Evolutionary conservation across 108 stramenopile genomes (phyloP).

Genomic region (Cyclotella choctawhatcheeana): DNA sequence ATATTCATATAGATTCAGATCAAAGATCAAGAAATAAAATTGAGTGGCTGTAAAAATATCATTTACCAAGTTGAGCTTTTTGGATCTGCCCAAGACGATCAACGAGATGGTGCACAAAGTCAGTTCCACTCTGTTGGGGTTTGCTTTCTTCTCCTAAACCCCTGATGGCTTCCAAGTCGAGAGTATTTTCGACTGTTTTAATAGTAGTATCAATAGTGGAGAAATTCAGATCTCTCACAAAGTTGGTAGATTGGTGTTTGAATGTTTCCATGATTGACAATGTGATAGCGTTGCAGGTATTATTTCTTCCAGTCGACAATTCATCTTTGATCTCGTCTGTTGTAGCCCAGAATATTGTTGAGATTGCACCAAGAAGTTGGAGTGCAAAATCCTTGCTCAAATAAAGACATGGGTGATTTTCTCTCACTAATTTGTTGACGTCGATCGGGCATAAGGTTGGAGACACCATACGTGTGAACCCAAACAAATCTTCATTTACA

Average conservation of each 20-base stretch:
- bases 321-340: conserved; percentile 64
- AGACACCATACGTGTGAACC: conserved; percentile 51
- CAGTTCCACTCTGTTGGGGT: conserved; percentile 21
- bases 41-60: background rate
- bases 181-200: conserved; percentile 65
- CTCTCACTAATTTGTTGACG: conserved; percentile 48
- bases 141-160: conserved; percentile 19
- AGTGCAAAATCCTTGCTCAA: conserved; percentile 38
- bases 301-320: conserved; percentile 17
- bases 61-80: conserved; percentile 57
- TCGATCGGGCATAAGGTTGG: conserved; percentile 31
- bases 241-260: conserved; percentile 17
- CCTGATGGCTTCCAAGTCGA: conserved; percentile 63
- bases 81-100: conserved; percentile 64
- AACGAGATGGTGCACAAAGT: conserved; percentile 40
- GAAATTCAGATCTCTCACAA: conserved; percentile 38
- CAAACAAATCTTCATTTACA: conserved; percentile 43
- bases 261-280: conserved; percentile 26
- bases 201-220: conserved; percentile 65
- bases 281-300: conserved; percentile 22
- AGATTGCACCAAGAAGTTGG: conserved; percentile 76
- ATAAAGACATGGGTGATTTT: conserved; percentile 70
- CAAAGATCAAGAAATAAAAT: background rate
- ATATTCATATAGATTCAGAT: background rate
- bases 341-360: conserved; percentile 78